These are phyloP conservation scores for Exophiala bonariae DNA, from an alignment of 2,329 filamentous ascomycete species.

Conservation along the genomic window DNA sequence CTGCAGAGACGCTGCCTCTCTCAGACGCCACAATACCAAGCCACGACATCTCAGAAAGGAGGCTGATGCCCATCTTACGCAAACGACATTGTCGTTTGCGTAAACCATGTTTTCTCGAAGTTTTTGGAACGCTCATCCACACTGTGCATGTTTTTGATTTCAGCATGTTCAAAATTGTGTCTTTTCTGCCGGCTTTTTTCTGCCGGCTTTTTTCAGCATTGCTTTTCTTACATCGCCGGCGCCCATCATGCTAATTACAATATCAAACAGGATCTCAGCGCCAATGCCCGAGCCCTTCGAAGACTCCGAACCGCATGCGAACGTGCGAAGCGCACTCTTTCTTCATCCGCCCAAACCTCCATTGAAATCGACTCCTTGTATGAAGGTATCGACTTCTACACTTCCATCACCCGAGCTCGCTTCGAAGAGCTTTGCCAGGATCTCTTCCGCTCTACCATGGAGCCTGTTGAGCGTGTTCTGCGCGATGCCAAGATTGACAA, in stretches of 20 bases:
- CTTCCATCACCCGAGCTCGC: constrained; percentile 95
- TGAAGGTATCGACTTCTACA: constrained; percentile 96
- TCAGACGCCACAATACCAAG: no score
- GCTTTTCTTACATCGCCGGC: no score
- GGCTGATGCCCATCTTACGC: no score
- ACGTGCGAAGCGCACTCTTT: constrained; percentile 98
- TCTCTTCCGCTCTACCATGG: constrained; percentile 88
- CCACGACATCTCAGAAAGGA: no score
- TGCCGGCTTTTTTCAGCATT: no score
- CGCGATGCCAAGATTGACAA: constrained; percentile 90
- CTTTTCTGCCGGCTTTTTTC: no score
- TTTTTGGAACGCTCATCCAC: no score
- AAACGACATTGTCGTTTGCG: no score
- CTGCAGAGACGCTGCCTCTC: no score
- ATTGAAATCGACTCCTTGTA: constrained; percentile 99
- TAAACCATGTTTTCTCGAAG: no score
- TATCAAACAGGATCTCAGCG: constrained; percentile 67
- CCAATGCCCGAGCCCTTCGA: constrained; percentile 88
- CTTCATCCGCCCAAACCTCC: constrained; percentile 94
- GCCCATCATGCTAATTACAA: constrained; percentile 3
- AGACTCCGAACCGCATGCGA: constrained; percentile 97
- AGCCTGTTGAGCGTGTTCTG: constrained; percentile 93
- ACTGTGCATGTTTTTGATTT: no score
- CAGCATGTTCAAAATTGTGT: no score
- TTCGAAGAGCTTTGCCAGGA: constrained; percentile 99